These are phyloP conservation scores for Xerophyta viscosa DNA, from an alignment of 106 monocot species.

Conservation along the genomic window DNA sequence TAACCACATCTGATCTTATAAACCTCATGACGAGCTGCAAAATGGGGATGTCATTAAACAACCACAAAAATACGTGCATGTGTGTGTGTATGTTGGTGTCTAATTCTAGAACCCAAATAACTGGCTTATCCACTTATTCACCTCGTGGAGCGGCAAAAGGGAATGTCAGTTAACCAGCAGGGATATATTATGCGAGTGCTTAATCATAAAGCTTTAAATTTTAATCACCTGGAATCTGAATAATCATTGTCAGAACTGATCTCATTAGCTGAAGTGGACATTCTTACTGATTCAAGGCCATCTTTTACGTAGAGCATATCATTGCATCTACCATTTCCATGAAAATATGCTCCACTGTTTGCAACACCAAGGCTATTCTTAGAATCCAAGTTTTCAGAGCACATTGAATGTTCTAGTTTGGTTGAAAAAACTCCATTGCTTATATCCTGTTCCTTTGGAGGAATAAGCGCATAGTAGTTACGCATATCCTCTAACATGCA, in stretches of 20 bases:
- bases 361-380: slow-evolving; percentile 6
- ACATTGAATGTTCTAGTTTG: slow-evolving; percentile 11
- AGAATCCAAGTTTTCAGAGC: not conserved
- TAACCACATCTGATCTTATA: too few species aligned
- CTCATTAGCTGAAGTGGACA: slow-evolving; percentile 28
- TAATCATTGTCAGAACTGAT: slow-evolving; percentile 14
- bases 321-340: slow-evolving; percentile 6
- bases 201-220: slow-evolving; percentile 1
- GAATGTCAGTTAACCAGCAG: too few species aligned
- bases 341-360: slow-evolving; percentile 9
- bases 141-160: too few species aligned
- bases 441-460: slow-evolving; percentile 16
- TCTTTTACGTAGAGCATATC: slow-evolving; percentile 11
- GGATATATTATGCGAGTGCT: too few species aligned
- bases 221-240: slow-evolving; percentile 42
- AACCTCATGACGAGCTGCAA: too few species aligned
- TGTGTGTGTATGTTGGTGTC: too few species aligned
- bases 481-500: slow-evolving; percentile 83
- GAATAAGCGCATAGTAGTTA: slow-evolving; percentile 34
- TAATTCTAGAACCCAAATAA: too few species aligned
- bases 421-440: not conserved
- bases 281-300: slow-evolving; percentile 23
- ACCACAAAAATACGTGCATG: too few species aligned
- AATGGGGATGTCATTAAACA: too few species aligned
- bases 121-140: too few species aligned